Evolutionary conservation across 805 yeast genomes (phyloP).

Genomic region (Candida cerambycidarum): DNA sequence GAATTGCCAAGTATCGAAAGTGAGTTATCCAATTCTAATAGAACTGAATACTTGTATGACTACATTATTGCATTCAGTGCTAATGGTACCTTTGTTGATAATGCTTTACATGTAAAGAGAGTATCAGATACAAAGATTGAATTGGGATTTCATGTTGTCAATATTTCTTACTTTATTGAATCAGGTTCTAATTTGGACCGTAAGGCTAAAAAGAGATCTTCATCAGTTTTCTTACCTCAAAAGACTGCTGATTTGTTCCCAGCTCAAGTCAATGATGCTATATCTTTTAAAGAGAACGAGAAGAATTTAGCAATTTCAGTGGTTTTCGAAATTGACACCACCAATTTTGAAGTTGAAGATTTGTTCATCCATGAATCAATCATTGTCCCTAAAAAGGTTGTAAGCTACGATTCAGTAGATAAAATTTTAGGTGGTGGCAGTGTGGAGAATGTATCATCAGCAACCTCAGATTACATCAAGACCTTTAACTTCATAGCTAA

Average conservation of each 20-base stretch:
- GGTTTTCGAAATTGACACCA: slow-evolving; percentile 74
- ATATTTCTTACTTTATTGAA: slow-evolving; percentile 68
- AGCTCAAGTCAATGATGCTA: slow-evolving; percentile 53
- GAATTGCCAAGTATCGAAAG: slow-evolving; percentile 44
- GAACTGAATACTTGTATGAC: slow-evolving; percentile 58
- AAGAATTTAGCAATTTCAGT: slow-evolving; percentile 71
- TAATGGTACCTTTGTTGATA: slow-evolving; percentile 61
- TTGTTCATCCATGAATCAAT: slow-evolving; percentile 75
- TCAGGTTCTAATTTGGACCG: slow-evolving; percentile 80
- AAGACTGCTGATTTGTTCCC: slow-evolving; percentile 69
- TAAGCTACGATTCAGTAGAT: slow-evolving; percentile 58
- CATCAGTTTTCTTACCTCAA: slow-evolving; percentile 86
- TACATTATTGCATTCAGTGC: slow-evolving; percentile 65
- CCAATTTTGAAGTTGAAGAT: slow-evolving; percentile 68
- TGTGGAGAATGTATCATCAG: slow-evolving; percentile 41
- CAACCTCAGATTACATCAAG: slow-evolving; percentile 63
- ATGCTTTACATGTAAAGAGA: slow-evolving; percentile 78
- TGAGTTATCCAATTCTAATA: slow-evolving; percentile 33
- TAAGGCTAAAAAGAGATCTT: slow-evolving; percentile 85
- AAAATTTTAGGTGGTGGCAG: slow-evolving; percentile 38
- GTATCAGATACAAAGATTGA: slow-evolving; percentile 62
- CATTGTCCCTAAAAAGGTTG: slow-evolving; percentile 60
- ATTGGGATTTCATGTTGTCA: slow-evolving; percentile 83
- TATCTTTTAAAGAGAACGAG: slow-evolving; percentile 62
- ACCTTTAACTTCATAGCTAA: slow-evolving; percentile 64